Base-by-base conservation (phyloP, 2,329 filamentous ascomycete genomes). In the Drechslerella dactyloides region DNA sequence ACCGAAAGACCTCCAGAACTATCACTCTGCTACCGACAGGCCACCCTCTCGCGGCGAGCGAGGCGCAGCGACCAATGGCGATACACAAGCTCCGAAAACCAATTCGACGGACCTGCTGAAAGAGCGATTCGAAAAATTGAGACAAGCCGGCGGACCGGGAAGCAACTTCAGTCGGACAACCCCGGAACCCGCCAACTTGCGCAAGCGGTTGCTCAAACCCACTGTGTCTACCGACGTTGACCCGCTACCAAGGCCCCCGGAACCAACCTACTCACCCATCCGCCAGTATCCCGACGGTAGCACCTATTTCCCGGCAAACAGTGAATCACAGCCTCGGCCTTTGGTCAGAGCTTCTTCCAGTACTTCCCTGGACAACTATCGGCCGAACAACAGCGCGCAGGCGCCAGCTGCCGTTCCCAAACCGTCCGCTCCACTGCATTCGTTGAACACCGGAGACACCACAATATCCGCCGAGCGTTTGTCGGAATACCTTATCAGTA, bases 201-300 rank as follows among this genome's bases (percentile, higher is more conserved):
- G 66, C 13, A 27, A 35, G 17, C 53, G 48, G 0, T 17, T 62
- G 1, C 35, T 54, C 21, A 61, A 60, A 37, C 54, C 66, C 10
- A 44, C 40, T 2, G 1, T 72, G 35, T 62, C 63, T 1, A 56
- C 57, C 6, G 60, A 73, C 27, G 42, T 50, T 17, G 42, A 54
- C 8, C 51, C 48, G 1, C 35, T 65, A 1, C 69, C 57, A 33
- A 50, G 70, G n/a, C 80, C 88, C 51, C 90, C 90, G 0, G 88
- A 88, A 76, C 88, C 90, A 6, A 90, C 90, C 2, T 93, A 92
- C 77, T 91, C 87, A 75, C 90, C 90, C n/a, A 88, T 88, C 0
- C 84, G 89, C 35, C 90, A 90, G 27, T 89, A 87, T 63, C 40
- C 56, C 0, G 68, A 72, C 11, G 52, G 58, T 19, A 53, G 50